Evolutionary conservation across 2,329 filamentous ascomycete species (phyloP).

Genomic region (Tolypocladium nubicola): DNA sequence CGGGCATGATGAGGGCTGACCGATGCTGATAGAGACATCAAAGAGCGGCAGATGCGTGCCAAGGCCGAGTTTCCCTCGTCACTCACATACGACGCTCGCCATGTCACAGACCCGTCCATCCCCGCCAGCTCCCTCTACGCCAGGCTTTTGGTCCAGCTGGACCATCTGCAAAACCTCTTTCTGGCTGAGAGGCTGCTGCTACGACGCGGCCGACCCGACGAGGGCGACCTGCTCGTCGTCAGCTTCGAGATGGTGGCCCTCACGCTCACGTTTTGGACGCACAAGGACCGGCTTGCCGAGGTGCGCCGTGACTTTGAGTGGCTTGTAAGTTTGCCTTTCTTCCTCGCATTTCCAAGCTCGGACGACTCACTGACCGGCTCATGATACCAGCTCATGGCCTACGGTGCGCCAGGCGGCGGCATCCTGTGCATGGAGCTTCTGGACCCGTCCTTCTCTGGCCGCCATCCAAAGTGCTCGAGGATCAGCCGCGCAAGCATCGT

Average conservation of each 20-base stretch:
- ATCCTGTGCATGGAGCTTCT: slow-evolving; percentile 38
- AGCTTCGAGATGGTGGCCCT: slow-evolving; percentile 35
- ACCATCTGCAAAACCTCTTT: slow-evolving; percentile 45
- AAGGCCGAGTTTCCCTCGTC: slow-evolving; percentile 2
- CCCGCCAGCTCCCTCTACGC: slow-evolving; percentile 27
- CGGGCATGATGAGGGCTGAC: background rate
- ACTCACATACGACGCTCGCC: slow-evolving; percentile 11
- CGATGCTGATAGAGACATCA: background rate
- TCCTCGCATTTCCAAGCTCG: too few relatives aligned
- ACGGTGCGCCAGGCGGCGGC: slow-evolving; percentile 33
- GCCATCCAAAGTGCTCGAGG: slow-evolving; percentile 26
- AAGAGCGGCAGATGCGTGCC: background rate
- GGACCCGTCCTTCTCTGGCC: slow-evolving; percentile 20
- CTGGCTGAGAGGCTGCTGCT: slow-evolving; percentile 45
- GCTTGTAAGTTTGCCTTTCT: slow-evolving; percentile 15
- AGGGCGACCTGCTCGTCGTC: slow-evolving; percentile 28
- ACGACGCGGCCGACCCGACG: slow-evolving; percentile 21
- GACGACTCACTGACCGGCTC: background rate
- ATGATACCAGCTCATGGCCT: slow-evolving; percentile 25
- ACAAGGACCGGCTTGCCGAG: slow-evolving; percentile 29
- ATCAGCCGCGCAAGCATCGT: slow-evolving; percentile 20
- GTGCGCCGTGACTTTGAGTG: slow-evolving; percentile 32
- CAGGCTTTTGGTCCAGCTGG: slow-evolving; percentile 35
- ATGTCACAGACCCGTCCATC: slow-evolving; percentile 34
- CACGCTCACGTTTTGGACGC: slow-evolving; percentile 33